phyloP scores from a whole-genome alignment of 495 filamentous ascomycete species.

The Chaetomium cochliodes region DNA sequence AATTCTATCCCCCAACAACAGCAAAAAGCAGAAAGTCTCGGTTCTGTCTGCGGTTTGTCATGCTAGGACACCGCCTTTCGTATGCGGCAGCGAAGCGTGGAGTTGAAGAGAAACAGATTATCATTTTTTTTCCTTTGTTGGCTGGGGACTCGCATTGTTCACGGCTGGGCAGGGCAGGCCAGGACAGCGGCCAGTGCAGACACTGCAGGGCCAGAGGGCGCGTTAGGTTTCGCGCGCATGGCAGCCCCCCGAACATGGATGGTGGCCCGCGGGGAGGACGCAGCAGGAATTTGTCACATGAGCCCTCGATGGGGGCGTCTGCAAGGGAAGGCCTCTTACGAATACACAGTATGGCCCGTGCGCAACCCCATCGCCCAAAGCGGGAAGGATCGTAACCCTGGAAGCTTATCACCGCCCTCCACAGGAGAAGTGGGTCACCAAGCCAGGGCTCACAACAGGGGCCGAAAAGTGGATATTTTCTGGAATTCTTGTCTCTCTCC shows the following conservation, averaged over 20 bases:
- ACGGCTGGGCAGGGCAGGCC: not conserved
- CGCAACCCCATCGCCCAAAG: conserved; percentile 3
- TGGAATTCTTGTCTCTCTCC: too few relatives aligned
- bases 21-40: not conserved
- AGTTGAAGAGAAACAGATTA: not conserved
- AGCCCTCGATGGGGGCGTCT: not conserved
- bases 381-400: conserved; percentile 13
- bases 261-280: conserved; percentile 13
- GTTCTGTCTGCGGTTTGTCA: too few relatives aligned
- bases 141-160: not conserved
- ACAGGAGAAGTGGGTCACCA: not conserved
- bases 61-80: not conserved
- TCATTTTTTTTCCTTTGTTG: not conserved
- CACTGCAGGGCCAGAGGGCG: not conserved
- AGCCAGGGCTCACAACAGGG: not conserved
- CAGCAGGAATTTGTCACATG: conserved; percentile 17
- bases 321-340: not conserved
- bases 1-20: not conserved
- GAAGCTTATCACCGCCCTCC: conserved; percentile 6
- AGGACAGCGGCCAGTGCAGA: conserved; percentile 1
- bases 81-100: not conserved
- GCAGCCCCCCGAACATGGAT: not conserved
- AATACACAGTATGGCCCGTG: conserved; percentile 5
- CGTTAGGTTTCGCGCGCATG: too few relatives aligned
- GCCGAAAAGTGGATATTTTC: not conserved